A percentile compares a stretch with the other conserved stretches of the same genome.
Conservation (phyloP, 495 filamentous ascomycete species). For the Platismatia glauca region DNA sequence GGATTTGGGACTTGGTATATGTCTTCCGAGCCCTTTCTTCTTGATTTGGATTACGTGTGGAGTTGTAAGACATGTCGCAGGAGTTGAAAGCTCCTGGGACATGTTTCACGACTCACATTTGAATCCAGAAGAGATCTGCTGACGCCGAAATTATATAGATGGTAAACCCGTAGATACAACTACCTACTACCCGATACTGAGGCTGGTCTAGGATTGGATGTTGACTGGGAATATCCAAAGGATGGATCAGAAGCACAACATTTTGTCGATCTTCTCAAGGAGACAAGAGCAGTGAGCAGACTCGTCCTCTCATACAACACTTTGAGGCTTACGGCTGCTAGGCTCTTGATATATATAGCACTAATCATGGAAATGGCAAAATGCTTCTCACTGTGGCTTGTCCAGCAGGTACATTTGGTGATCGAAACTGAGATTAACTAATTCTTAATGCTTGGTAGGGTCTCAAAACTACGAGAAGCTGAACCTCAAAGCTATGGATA, state of each 20-base stretch:
- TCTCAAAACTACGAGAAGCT: constrained; percentile 61
- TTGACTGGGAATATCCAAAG: constrained; percentile 52
- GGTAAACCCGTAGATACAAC: not conserved
- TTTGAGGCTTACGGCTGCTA: constrained; percentile 16
- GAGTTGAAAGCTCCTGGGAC: too few species aligned
- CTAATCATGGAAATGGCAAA: constrained; percentile 37
- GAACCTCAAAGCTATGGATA: constrained; percentile 59
- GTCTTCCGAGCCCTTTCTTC: too few species aligned
- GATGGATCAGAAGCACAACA: constrained; percentile 51
- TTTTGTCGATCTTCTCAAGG: constrained; percentile 60
- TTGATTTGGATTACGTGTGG: too few species aligned
- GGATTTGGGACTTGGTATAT: not conserved
- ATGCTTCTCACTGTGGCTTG: constrained; percentile 74
- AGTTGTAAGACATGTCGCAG: too few species aligned
- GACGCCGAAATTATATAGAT: not conserved
- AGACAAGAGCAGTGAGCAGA: constrained; percentile 44
- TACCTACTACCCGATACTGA: not conserved
- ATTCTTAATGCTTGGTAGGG: constrained; percentile 33
- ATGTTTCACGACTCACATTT: too few species aligned
- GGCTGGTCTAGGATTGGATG: constrained; percentile 40
- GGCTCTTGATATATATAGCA: constrained; percentile 53
- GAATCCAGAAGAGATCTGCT: too few species aligned
- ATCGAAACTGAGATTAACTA: not conserved
- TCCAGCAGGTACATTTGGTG: constrained; percentile 32
- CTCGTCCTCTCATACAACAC: not conserved